A percentile compares a stretch with the other conserved stretches of the same genome.
phyloP scores from a whole-genome alignment of 2,329 filamentous ascomycete species.

The Arthroderma uncinatum region DNA sequence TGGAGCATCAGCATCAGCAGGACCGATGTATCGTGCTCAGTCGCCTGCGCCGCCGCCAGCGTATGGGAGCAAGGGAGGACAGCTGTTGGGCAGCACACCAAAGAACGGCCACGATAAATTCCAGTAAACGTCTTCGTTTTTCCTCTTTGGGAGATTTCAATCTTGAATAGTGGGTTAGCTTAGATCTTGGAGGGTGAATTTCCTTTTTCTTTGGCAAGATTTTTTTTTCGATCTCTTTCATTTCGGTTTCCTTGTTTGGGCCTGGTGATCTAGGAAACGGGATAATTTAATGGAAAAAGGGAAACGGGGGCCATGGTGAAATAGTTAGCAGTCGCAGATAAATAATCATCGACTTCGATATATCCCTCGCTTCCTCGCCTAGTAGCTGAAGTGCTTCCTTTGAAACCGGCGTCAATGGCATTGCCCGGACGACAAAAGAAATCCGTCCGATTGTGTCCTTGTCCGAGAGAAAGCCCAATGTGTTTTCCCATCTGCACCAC shows the following conservation, averaged over 20 bases:
- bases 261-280: neutral
- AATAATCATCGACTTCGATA: neutral
- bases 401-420: neutral
- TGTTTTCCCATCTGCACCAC: constrained; percentile 3
- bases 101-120: constrained; percentile 27
- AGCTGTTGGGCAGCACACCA: constrained; percentile 24
- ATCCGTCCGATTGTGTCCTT: neutral
- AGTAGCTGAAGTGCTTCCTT: neutral
- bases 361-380: neutral
- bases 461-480: neutral
- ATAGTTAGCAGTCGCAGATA: neutral
- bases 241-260: neutral
- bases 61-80: constrained; percentile 28
- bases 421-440: neutral
- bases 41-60: constrained; percentile 32
- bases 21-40: constrained; percentile 16
- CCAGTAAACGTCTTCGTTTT: constrained; percentile 5
- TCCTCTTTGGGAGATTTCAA: neutral
- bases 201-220: constrained; percentile 3
- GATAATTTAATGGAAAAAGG: neutral
- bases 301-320: neutral
- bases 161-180: neutral
- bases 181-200: constrained; percentile 2
- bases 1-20: constrained; percentile 5
- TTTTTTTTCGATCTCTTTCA: neutral